These are phyloP conservation scores for Cyberlindnera petersonii DNA, from an alignment of 805 yeast genomes.

Conservation along the genomic window DNA sequence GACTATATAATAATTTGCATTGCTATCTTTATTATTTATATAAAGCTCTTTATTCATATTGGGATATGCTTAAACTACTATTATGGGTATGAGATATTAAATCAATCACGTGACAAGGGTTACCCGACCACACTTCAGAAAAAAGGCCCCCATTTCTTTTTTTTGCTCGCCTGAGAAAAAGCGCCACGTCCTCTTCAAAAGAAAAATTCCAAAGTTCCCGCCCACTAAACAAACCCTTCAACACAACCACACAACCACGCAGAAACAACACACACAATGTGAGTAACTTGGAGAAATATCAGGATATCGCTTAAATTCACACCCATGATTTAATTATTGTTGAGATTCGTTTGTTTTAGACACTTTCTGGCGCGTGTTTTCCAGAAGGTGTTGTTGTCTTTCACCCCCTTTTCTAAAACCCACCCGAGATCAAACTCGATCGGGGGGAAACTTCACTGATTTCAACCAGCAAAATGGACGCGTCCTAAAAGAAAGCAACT, in stretches of 20 bases:
- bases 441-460: too few species aligned
- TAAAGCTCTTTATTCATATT: too few species aligned
- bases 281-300: background rate
- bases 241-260: background rate
- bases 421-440: too few species aligned
- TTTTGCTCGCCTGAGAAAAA: background rate
- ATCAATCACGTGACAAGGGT: conserved; percentile 1
- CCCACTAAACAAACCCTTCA: conserved; percentile 1
- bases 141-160: background rate
- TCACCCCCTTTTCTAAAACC: too few species aligned
- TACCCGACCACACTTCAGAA: conserved; percentile 8
- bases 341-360: background rate
- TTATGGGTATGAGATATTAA: background rate
- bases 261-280: conserved; percentile 7
- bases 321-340: background rate
- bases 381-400: too few species aligned
- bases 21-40: background rate
- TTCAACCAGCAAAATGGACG: too few species aligned
- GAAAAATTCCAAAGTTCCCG: conserved; percentile 8
- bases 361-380: too few species aligned
- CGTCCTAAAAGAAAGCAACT: too few species aligned
- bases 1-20: conserved; percentile 8
- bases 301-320: background rate
- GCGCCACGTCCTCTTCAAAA: conserved; percentile 16
- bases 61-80: too few species aligned